phyloP scores from a whole-genome alignment of 2,329 filamentous ascomycete genomes.

The Colletotrichum phormii region DNA sequence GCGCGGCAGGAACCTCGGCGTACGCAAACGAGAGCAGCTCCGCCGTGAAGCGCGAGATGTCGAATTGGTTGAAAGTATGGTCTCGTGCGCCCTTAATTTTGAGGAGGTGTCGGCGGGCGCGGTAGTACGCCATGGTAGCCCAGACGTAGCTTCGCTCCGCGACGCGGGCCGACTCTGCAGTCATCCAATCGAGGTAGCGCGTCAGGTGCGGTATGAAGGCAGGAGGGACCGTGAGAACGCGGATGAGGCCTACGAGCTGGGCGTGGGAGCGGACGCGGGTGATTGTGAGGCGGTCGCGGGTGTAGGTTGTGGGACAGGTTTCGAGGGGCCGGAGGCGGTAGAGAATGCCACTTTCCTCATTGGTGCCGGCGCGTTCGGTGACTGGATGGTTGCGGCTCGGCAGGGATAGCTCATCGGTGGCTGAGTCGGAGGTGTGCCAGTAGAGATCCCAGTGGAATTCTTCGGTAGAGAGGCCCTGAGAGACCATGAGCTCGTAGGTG shows the following conservation, averaged over 20 bases:
- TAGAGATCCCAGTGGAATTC: constrained; percentile 53
- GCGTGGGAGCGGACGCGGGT: constrained; percentile 27
- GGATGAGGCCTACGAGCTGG: constrained; percentile 46
- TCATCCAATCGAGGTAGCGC: constrained; percentile 48
- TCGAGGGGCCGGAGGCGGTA: constrained; percentile 27
- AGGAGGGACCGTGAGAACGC: constrained; percentile 41
- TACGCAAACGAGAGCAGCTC: constrained; percentile 47
- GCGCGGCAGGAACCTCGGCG: neutral
- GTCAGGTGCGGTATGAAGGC: constrained; percentile 39
- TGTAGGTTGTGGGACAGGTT: neutral
- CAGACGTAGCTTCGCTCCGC: constrained; percentile 45
- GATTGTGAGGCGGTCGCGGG: constrained; percentile 18
- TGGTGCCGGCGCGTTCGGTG: neutral
- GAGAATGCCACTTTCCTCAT: constrained; percentile 8
- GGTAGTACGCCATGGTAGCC: constrained; percentile 44
- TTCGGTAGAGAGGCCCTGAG: constrained; percentile 39
- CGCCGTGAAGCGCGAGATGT: constrained; percentile 42
- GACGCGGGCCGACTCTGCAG: constrained; percentile 39
- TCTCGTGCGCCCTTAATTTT: constrained; percentile 31
- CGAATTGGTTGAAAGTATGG: constrained; percentile 39
- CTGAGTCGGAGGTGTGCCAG: constrained; percentile 42
- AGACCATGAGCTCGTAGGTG: constrained; percentile 38
- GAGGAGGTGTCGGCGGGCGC: constrained; percentile 42
- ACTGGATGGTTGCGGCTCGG: neutral
- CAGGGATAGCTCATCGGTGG: constrained; percentile 36